A percentile compares a stretch with the other conserved stretches of the same genome.
phyloP scores from a whole-genome alignment of 257 asterid species.

The Buddleja alternifolia region DNA sequence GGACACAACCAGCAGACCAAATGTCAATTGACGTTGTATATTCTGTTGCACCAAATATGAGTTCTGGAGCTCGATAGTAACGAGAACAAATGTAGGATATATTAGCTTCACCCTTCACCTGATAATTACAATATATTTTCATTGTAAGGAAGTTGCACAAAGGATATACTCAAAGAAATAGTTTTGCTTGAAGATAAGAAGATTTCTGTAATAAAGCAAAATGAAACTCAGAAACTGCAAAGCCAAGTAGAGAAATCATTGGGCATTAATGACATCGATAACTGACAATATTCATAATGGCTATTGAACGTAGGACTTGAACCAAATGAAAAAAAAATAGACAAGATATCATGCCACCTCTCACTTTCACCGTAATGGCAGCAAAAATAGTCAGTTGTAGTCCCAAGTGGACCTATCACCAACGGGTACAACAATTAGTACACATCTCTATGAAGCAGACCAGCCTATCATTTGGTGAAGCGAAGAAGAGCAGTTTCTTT shows the following conservation, averaged over 20 bases:
- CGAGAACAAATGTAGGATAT: slow-evolving; percentile 77
- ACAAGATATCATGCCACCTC: neutral
- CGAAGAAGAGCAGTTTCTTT: neutral
- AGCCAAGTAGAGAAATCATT: neutral
- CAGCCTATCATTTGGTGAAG: neutral
- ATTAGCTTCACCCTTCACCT: slow-evolving; percentile 71
- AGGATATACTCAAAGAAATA: neutral
- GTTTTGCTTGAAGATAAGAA: neutral
- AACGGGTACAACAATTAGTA: neutral
- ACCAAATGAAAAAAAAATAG: slow-evolving; percentile 6
- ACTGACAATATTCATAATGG: neutral
- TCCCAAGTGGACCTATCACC: neutral
- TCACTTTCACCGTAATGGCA: neutral
- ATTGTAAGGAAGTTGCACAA: slow-evolving; percentile 25
- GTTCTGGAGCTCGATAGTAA: slow-evolving; percentile 76
- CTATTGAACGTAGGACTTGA: neutral
- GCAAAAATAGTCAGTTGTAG: neutral
- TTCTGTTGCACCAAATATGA: slow-evolving; percentile 75
- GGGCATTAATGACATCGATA: neutral
- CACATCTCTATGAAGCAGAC: neutral
- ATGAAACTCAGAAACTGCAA: neutral
- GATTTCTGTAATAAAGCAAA: slow-evolving; percentile 1
- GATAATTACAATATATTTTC: slow-evolving; percentile 29
- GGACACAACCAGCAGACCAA: slow-evolving; percentile 79
- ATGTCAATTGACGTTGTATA: slow-evolving; percentile 65